Evolutionary conservation across 2,329 filamentous ascomycete species (phyloP).

Genomic region (Karstenula rhodostoma): DNA sequence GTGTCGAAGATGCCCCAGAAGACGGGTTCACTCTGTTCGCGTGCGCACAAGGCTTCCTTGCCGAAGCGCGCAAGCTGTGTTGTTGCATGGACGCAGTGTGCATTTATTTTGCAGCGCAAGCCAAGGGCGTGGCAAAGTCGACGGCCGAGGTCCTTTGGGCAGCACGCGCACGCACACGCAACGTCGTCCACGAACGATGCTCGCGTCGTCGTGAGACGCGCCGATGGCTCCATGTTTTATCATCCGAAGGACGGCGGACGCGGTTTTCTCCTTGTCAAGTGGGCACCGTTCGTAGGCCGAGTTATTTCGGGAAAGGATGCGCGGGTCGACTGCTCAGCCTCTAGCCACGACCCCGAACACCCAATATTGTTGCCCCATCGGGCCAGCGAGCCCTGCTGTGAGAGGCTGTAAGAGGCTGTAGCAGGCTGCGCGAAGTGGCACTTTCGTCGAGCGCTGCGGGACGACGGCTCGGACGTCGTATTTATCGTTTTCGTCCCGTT

Average conservation of each 20-base stretch:
- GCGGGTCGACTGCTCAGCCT: constrained; percentile 8
- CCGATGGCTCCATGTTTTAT: not conserved
- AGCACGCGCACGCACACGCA: constrained; percentile 1
- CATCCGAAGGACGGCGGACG: not conserved
- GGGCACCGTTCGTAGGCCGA: constrained; percentile 1
- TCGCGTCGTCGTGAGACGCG: not conserved
- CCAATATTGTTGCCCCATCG: not conserved
- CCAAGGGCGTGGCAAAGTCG: not conserved
- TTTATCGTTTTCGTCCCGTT: constrained; percentile 12
- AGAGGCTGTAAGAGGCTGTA: constrained; percentile 1
- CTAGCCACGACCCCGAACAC: constrained; percentile 6
- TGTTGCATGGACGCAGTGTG: not conserved
- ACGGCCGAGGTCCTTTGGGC: too few species aligned
- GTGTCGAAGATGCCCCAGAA: too few species aligned
- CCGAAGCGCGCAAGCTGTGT: not conserved
- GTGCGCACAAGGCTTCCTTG: not conserved
- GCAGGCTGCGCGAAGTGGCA: not conserved
- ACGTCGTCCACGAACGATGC: not conserved
- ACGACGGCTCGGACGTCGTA: constrained; percentile 7
- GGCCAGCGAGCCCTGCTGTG: not conserved
- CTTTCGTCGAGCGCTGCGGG: not conserved
- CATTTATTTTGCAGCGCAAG: not conserved
- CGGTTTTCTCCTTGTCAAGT: not conserved
- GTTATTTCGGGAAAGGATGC: constrained; percentile 4
- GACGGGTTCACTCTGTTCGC: not conserved